Percentiles rank a stretch among this genome's conserved stretches.
These are phyloP conservation scores for Globisporangium viniferum DNA, from an alignment of 352 stramenopile species.

Conservation along the genomic window DNA sequence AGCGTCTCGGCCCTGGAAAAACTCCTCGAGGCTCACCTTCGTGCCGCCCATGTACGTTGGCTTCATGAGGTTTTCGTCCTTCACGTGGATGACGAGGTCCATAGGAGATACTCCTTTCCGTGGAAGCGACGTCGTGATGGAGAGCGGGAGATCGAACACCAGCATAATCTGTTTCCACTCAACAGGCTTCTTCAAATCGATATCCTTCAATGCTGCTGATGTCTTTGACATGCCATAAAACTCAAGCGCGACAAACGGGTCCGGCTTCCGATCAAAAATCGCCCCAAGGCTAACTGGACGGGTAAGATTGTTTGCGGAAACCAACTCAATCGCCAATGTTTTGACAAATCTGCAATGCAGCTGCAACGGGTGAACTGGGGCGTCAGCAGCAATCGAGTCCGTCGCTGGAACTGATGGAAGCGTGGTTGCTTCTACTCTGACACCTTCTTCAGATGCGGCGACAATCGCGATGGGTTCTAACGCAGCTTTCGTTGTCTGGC, in stretches of 20 bases:
- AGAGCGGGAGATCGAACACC: conserved; percentile 23
- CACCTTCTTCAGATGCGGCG: neutral
- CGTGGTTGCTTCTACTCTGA: neutral
- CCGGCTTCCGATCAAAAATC: conserved; percentile 38
- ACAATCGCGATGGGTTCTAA: neutral
- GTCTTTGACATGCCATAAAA: conserved; percentile 23
- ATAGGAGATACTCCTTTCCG: conserved; percentile 20
- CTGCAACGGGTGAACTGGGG: neutral
- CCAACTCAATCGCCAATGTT: conserved; percentile 26
- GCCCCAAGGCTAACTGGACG: conserved; percentile 30
- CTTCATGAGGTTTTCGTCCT: conserved; percentile 43
- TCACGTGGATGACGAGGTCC: conserved; percentile 32
- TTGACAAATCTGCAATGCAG: conserved; percentile 10
- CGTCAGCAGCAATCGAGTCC: neutral
- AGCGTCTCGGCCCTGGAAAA: conserved; percentile 17
- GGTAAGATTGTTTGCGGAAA: conserved; percentile 24
- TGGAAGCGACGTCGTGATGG: neutral
- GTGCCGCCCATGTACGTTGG: conserved; percentile 40
- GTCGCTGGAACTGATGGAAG: neutral
- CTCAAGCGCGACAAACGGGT: conserved; percentile 33
- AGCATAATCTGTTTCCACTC: conserved; percentile 22
- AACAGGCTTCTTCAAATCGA: conserved; percentile 37
- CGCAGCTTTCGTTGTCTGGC: neutral
- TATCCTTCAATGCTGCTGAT: conserved; percentile 26
- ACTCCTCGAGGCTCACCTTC: conserved; percentile 29